Percentiles rank a stretch among this genome's conserved stretches.
Evolutionary conservation across 306 rosid species (phyloP).

Genomic region (Cucurbita argyrosperma): DNA sequence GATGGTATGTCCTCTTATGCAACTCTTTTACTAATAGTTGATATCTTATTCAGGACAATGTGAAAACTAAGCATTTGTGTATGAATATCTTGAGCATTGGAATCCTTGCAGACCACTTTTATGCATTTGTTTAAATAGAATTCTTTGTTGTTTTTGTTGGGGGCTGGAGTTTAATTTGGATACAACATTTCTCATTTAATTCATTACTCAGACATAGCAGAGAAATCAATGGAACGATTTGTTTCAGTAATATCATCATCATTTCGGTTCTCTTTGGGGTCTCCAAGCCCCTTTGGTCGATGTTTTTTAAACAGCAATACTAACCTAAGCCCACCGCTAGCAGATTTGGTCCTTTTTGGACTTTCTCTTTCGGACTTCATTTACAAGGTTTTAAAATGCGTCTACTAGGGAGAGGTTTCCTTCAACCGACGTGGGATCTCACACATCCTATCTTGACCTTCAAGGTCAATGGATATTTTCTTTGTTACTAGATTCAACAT

Average conservation of each 20-base stretch:
- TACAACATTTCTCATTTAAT: slow-evolving; percentile 69
- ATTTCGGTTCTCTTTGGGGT: slow-evolving; percentile 50
- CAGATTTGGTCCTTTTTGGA: too few relatives aligned
- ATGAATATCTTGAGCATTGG: neutral
- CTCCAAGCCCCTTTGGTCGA: slow-evolving; percentile 83
- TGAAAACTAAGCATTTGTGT: slow-evolving; percentile 24
- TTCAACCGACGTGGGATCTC: too few relatives aligned
- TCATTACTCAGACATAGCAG: slow-evolving; percentile 65
- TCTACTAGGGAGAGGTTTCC: too few relatives aligned
- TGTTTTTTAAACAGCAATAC: slow-evolving; percentile 29
- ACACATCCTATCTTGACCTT: too few relatives aligned
- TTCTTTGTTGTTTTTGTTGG: neutral
- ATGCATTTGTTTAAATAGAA: neutral
- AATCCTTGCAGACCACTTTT: neutral
- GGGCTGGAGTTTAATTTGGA: slow-evolving; percentile 32
- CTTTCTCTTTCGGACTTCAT: too few relatives aligned
- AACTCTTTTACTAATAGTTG: slow-evolving; percentile 6
- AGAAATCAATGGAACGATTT: slow-evolving; percentile 70
- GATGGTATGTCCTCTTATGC: slow-evolving; percentile 30
- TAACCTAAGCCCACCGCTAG: too few relatives aligned
- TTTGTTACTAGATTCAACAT: neutral
- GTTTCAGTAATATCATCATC: slow-evolving; percentile 41
- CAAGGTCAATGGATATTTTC: neutral
- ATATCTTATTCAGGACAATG: slow-evolving; percentile 39
- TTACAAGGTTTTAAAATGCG: too few relatives aligned